Percentiles rank a stretch among this genome's conserved stretches.
These are phyloP conservation scores for Hydnomerulius pinastri DNA, from an alignment of 768 basidiomycete species.

Conservation along the genomic window DNA sequence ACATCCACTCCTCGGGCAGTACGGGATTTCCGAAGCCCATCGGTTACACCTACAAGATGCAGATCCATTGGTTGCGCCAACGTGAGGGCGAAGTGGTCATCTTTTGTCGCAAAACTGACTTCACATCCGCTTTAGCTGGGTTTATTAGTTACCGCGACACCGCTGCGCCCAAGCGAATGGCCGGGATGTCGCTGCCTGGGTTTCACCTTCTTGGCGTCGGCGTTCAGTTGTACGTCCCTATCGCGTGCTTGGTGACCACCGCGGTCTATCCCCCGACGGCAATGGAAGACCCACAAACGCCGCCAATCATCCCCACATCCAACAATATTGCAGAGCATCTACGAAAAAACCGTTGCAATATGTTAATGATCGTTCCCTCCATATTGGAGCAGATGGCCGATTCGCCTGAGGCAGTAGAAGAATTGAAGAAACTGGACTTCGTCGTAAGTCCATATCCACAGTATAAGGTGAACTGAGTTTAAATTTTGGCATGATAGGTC, in stretches of 20 bases:
- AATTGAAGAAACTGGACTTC: constrained; percentile 1
- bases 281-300: neutral
- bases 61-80: constrained; percentile 36
- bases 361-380: constrained; percentile 2
- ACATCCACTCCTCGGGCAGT: constrained; percentile 31
- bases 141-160: too few relatives aligned
- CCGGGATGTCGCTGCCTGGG: constrained; percentile 31
- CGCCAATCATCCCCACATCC: constrained; percentile 5
- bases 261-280: constrained; percentile 31
- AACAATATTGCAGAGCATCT: constrained; percentile 1
- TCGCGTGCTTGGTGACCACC: constrained; percentile 20
- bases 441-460: neutral
- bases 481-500: too few relatives aligned
- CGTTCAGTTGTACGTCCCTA: constrained; percentile 25
- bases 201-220: constrained; percentile 35
- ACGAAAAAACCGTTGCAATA: neutral
- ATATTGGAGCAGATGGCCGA: constrained; percentile 7
- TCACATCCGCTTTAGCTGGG: too few relatives aligned
- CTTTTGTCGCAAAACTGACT: too few relatives aligned
- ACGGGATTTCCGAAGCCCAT: constrained; percentile 47
- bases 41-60: constrained; percentile 28
- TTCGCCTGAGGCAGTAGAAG: constrained; percentile 2
- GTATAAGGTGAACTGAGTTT: neutral
- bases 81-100: too few relatives aligned
- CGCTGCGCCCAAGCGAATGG: constrained; percentile 21